Conservation (phyloP, 75 land plant genomes). For the Azolla pinnata region DNA sequence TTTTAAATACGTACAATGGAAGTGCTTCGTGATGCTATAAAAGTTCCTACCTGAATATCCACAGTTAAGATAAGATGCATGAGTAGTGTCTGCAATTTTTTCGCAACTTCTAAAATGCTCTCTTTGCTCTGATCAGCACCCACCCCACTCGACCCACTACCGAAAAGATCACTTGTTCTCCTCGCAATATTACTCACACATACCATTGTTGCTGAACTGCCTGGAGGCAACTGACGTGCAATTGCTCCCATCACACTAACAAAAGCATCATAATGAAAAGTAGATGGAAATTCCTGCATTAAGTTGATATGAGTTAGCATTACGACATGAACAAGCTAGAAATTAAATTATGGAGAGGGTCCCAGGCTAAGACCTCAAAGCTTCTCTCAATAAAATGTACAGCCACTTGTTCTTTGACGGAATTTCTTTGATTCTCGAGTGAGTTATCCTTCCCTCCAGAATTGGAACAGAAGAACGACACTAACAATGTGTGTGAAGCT, state of each 20-base stretch:
- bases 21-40: no score
- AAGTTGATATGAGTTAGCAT: no score
- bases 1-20: no score
- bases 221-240: conserved; percentile 74
- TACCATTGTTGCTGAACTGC: conserved; percentile 68
- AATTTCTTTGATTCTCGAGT: conserved; percentile 25
- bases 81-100: conserved; percentile 57
- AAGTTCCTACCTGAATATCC: conserved; percentile 87
- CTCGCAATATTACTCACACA: conserved; percentile 50
- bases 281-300: conserved; percentile 59
- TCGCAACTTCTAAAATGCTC: conserved; percentile 43
- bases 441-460: conserved; percentile 21
- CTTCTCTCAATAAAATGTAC: conserved; percentile 67
- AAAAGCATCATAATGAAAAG: conserved; percentile 70
- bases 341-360: no score
- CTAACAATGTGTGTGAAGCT: conserved; percentile 74
- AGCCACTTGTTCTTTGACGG: conserved; percentile 67
- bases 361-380: conserved; percentile 73
- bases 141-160: conserved; percentile 5
- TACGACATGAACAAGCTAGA: no score
- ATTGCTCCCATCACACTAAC: conserved; percentile 79
- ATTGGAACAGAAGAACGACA: conserved; percentile 43
- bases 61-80: conserved; percentile 61
- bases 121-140: conserved; percentile 18
- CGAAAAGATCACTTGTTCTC: conserved; percentile 35